Evolutionary conservation across 345 rosid species (phyloP), one percentile per base, ranked within the genome.

Genomic region (Eucalyptus viminalis): DNA sequence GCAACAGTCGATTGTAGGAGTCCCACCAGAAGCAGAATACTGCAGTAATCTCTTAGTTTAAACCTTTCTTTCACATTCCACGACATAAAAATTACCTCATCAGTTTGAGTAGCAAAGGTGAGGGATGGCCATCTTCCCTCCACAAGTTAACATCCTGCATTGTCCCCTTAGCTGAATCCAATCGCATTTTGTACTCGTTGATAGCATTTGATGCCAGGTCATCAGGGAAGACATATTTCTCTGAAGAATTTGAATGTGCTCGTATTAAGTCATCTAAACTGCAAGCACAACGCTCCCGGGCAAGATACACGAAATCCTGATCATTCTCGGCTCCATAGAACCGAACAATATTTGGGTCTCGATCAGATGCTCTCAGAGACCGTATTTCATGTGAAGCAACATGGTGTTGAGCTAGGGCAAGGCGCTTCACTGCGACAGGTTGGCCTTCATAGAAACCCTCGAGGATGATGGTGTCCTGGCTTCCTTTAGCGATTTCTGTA

Each of bases 321-420:
- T 97, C 99, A 91, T 91, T 91, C 95, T 97, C 99, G 91, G 96
- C 97, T 6, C 99, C 99, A n/a, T 95, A 94, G 97, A 97, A 97
- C 87, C 99, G 92, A 86, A 97, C 97, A 89, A 97, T 95, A 90
- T 97, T 97, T 44, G 97, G 94, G 93, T 97, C 96, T 80, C 91
- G 92, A 92, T 97, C 99, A 29, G 99, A 97, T 40, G 97, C 97
- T 90, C 95, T 95, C 91, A 97, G 98, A 92, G 97, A 97, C 90
- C 95, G 96, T 91, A 97, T 95, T 93, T 97, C 99, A 91, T 97
- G 95, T 86, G 95, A 94, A 89, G 99, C 99, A 76, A 95, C 95
- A 90, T 95, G 96, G 88, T 94, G 96, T 90, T 95, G 98, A 80
- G 99, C 91, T 89, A 92, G 92, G 87, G 97, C 96, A 91, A 97